phyloP scores from a whole-genome alignment of 345 rosid species.

The Murraya koenigii region DNA sequence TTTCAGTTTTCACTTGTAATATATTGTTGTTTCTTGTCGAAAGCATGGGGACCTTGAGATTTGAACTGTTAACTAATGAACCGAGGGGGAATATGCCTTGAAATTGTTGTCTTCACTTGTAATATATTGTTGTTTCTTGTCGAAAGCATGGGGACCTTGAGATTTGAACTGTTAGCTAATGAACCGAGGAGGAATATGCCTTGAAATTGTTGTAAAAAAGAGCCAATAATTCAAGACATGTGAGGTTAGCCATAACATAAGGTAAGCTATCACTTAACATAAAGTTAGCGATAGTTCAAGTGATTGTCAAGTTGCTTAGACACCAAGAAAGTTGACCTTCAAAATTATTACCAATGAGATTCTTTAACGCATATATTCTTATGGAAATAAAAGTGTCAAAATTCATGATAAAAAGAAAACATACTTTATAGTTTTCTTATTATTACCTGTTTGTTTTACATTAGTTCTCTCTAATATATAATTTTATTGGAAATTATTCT shows the following conservation, averaged over 20 bases:
- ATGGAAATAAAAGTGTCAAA: too few relatives aligned
- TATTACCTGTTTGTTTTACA: too few relatives aligned
- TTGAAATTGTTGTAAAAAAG: constrained; percentile 1
- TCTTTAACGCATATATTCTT: background rate
- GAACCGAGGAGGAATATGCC: too few relatives aligned
- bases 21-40: background rate
- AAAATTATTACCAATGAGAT: background rate
- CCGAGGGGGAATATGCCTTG: background rate
- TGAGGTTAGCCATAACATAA: background rate
- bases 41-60: too few relatives aligned
- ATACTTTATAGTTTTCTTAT: too few relatives aligned
- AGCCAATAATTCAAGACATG: background rate
- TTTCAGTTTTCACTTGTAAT: background rate
- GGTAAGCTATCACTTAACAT: background rate
- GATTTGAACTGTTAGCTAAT: too few relatives aligned
- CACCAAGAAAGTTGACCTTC: background rate
- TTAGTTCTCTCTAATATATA: too few relatives aligned
- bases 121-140: too few relatives aligned
- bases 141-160: too few relatives aligned
- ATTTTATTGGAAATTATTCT: background rate
- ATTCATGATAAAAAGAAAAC: background rate
- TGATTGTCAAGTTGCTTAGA: background rate
- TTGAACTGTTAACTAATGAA: background rate
- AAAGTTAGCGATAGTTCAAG: too few relatives aligned
- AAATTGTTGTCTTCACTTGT: too few relatives aligned